Base-by-base conservation (phyloP, 2,329 filamentous ascomycete species). In the Truncatella angustata region DNA sequence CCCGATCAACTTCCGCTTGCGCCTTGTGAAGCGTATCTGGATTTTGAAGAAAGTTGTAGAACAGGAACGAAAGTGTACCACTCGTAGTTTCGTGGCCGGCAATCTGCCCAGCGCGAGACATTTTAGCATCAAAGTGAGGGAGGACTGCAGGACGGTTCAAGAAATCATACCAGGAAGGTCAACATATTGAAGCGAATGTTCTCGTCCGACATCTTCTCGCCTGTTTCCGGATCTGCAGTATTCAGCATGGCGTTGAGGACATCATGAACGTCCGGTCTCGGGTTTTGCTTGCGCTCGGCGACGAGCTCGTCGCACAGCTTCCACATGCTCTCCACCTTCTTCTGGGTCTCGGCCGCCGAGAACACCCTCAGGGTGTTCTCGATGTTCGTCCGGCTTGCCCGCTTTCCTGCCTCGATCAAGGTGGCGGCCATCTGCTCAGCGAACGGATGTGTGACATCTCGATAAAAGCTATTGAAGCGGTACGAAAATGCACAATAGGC, bases 21-120 rank as follows among this genome's bases (percentile, higher is more conserved):
- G 85, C 84, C 55, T 82, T 82, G 35, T 70, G 70, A 55, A 85
- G 82, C 2, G 75, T 73, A 2, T 78, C 74, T 0, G 86, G 86
- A 58, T 86, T 75, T 62, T 84, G 85, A 28, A 88, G 65, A 2
- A 91, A 73, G 50, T 85, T 75, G 61, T 84, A 86, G 46, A 88
- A 80, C 0, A 78, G 69, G 61, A 88, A 90, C 0, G 84, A 80
- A 11, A 90, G 66, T 12, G 86, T 69, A 2, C 86, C 86, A 2
- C 83, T 82, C 0, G 87, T 87, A 0, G 88, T 91, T 59, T 90
- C 87, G 56, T 89, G 86, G 2, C 85, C 84, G 34, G 85, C 85
- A 59, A 90, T 21, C 39, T 55, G 55, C 43, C 23, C 11, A 16
- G 49, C 49, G 45, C n/a, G 11, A 18, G 18, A 24, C 2, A 42